Conservation (phyloP, 2,329 filamentous ascomycete species). For the Colletotrichum camelliae region DNA sequence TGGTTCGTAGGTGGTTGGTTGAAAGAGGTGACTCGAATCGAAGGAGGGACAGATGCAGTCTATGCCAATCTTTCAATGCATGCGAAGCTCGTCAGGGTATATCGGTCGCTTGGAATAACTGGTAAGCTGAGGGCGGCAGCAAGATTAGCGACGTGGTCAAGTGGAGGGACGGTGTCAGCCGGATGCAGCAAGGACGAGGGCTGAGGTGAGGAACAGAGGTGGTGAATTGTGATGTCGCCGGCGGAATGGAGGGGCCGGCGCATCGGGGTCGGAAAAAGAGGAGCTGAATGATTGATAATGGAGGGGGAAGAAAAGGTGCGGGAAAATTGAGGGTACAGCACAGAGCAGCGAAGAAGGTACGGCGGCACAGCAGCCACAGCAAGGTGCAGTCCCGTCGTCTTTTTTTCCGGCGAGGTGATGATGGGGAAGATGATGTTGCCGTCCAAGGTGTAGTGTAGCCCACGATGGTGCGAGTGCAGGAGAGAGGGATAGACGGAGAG, state of each 20-base stretch:
- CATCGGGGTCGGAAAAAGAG: constrained; percentile 18
- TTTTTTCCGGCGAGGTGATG: background rate
- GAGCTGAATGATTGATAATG: constrained; percentile 20
- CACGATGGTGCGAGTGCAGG: background rate
- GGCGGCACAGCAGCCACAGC: background rate
- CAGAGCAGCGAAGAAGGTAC: background rate
- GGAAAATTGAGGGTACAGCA: constrained; percentile 8
- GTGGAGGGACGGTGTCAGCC: background rate
- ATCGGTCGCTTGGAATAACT: constrained; percentile 8
- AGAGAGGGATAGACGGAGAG: background rate
- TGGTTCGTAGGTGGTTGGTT: background rate
- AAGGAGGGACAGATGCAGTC: background rate
- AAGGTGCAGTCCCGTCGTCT: background rate
- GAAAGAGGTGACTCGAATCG: background rate
- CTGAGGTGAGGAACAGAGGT: background rate
- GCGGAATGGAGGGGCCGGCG: constrained; percentile 21
- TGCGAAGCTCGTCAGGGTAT: constrained; percentile 15
- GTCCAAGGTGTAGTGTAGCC: background rate
- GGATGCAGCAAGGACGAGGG: background rate
- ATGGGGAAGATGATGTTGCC: background rate
- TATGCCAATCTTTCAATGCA: constrained; percentile 9
- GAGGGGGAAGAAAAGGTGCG: constrained; percentile 2
- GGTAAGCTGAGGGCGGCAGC: background rate
- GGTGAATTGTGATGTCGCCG: constrained; percentile 10
- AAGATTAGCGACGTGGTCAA: background rate